phyloP scores from a whole-genome alignment of 768 basidiomycete species.

The Termitomyces sp. region DNA sequence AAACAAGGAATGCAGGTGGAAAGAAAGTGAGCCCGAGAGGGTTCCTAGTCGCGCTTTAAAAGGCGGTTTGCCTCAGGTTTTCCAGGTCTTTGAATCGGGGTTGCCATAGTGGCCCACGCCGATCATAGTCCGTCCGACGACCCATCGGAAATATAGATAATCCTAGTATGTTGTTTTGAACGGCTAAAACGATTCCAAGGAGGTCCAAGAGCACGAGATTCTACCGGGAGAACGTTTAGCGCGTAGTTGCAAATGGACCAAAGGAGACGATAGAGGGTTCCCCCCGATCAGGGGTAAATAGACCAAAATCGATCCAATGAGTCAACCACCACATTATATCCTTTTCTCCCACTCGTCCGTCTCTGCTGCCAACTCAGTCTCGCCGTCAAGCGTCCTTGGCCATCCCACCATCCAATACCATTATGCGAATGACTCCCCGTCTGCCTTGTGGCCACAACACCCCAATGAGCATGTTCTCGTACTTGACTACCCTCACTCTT shows the following conservation, averaged over 20 bases:
- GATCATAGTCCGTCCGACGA: conserved; percentile 7
- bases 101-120: conserved; percentile 15
- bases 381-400: conserved; percentile 41
- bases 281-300: conserved; percentile 4
- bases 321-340: conserved; percentile 57
- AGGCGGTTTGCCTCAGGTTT: background rate
- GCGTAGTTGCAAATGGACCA: background rate
- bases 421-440: conserved; percentile 72
- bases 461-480: conserved; percentile 69
- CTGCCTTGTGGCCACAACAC: conserved; percentile 53
- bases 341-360: conserved; percentile 56
- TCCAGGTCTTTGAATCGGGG: conserved; percentile 8
- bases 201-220: background rate
- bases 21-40: conserved; percentile 10
- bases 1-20: conserved; percentile 20
- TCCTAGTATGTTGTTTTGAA: background rate
- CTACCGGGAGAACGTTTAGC: background rate
- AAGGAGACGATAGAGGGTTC: too few relatives aligned
- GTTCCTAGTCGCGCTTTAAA: conserved; percentile 5
- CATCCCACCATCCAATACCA: conserved; percentile 80
- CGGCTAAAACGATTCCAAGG: background rate
- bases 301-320: conserved; percentile 7
- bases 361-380: conserved; percentile 24
- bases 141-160: background rate
- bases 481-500: conserved; percentile 56